Evolutionary conservation across 257 asterid species (phyloP), one percentile per base, ranked within the genome.

Genomic region (Solanum peruvianum): DNA sequence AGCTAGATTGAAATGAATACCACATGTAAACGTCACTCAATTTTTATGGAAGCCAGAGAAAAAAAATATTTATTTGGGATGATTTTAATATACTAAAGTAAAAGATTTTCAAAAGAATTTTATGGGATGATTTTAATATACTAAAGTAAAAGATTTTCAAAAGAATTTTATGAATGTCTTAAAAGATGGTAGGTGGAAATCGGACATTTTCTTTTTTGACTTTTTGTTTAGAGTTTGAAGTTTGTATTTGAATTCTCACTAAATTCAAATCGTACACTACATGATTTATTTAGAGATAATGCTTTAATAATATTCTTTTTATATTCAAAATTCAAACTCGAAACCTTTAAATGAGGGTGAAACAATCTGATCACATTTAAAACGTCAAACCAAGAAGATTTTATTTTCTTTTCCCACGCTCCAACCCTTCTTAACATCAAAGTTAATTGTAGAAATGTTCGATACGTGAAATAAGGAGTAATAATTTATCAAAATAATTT

Each of bases 261-360:
- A 13, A 47, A 47, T 47, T 47, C 7, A 16, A 2, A 47, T 47
- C 2, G 3, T 15, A 4, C 18, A 13, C 18, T 47, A 49, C 6
- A 49, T 0, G 0, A 15, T 20, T 4, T 3, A 15, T 14, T 49
- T 12, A 15, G 2, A 15, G 21, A 49, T 15, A 15, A 49, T 49
- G 3, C 8, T 49, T 7, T 20, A 2, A 49, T 21, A 49, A 6
- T 5, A 15, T 49, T 52, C 16, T 16, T 15, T 52, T 6, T 3
- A 52, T 6, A 52, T 1, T 1, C 0, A 18, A 7, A 52, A 15
- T 0, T 52, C 10, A 15, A 52, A 52, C 3, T 52, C 11, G 1
- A 52, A 0, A 52, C 1, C 1, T 52, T 0, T 52, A 1, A 52
- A 6, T 52, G 18, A 3, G 4, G 0, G 3, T 1, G 0, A 52